phyloP scores from a whole-genome alignment of 805 yeast genomes.

The Ogataea neopini region DNA sequence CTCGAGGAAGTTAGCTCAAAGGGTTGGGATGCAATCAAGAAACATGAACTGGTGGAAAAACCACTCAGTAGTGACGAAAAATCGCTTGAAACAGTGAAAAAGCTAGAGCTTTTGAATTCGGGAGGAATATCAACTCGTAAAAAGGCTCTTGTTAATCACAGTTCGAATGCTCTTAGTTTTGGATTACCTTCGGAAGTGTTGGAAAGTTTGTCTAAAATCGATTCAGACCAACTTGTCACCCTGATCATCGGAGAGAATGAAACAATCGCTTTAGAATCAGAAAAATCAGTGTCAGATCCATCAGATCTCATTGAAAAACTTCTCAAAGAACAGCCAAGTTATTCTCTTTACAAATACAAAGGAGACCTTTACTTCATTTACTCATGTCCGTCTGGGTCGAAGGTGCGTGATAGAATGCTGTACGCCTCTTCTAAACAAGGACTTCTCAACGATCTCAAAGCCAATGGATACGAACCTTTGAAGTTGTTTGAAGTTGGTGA shows the following conservation, averaged over 20 bases:
- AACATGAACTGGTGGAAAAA: constrained; percentile 39
- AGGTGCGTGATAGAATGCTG: constrained; percentile 87
- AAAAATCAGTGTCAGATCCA: constrained; percentile 6
- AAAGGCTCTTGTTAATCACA: constrained; percentile 25
- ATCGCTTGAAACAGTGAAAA: constrained; percentile 46
- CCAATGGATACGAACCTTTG: constrained; percentile 40
- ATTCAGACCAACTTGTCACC: constrained; percentile 12
- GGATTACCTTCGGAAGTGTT: constrained; percentile 11
- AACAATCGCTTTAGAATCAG: constrained; percentile 17
- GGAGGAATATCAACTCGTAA: constrained; percentile 32
- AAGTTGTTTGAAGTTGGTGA: constrained; percentile 72
- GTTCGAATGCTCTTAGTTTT: constrained; percentile 17
- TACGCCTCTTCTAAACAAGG: constrained; percentile 81
- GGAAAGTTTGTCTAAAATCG: constrained; percentile 4
- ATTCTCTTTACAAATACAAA: constrained; percentile 51
- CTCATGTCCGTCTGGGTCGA: constrained; percentile 87
- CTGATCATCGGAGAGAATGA: constrained; percentile 16
- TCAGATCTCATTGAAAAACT: constrained; percentile 37
- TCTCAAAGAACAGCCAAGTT: constrained; percentile 52
- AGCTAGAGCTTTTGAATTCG: constrained; percentile 40
- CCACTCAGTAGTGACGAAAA: constrained; percentile 64
- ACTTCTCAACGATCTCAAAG: constrained; percentile 51
- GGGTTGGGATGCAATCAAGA: constrained; percentile 46
- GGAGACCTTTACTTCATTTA: constrained; percentile 60
- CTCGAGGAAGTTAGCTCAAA: constrained; percentile 51